These are phyloP conservation scores for Leptosphaerulina australis DNA, from an alignment of 2,329 filamentous ascomycete species.

Conservation along the genomic window DNA sequence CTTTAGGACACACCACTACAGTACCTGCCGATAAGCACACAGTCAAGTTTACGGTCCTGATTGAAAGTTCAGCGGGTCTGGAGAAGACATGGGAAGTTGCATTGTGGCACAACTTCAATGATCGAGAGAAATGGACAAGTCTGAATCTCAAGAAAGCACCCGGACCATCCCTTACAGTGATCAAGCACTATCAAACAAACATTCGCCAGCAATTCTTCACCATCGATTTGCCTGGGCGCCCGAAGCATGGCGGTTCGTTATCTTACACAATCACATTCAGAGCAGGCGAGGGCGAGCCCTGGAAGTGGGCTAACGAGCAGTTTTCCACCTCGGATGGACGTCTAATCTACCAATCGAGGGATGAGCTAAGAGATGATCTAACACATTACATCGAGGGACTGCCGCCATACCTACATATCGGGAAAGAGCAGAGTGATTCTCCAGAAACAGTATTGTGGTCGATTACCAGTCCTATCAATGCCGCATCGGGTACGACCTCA, in stretches of 20 bases:
- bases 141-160: conserved; percentile 58
- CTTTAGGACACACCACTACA: conserved; percentile 75
- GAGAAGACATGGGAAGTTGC: conserved; percentile 71
- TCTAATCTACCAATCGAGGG: conserved; percentile 59
- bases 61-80: conserved; percentile 67
- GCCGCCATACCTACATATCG: conserved; percentile 61
- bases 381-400: conserved; percentile 63
- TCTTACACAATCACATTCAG: conserved; percentile 77
- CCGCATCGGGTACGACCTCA: conserved; percentile 64
- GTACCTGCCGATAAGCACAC: conserved; percentile 52
- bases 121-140: conserved; percentile 64
- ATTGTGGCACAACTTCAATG: conserved; percentile 72
- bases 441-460: conserved; percentile 73
- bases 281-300: conserved; percentile 56
- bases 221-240: conserved; percentile 53
- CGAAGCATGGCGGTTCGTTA: conserved; percentile 55
- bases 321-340: conserved; percentile 68
- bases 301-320: conserved; percentile 74
- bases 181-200: conserved; percentile 21
- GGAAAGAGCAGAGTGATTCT: conserved; percentile 66
- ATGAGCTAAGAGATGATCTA: conserved; percentile 52
- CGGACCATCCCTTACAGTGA: conserved; percentile 33
- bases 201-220: conserved; percentile 60
- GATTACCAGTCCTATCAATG: conserved; percentile 62
- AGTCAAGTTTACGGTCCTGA: conserved; percentile 67